Base-by-base conservation (phyloP, 2,329 filamentous ascomycete genomes). In the Sclerotinia minor region DNA sequence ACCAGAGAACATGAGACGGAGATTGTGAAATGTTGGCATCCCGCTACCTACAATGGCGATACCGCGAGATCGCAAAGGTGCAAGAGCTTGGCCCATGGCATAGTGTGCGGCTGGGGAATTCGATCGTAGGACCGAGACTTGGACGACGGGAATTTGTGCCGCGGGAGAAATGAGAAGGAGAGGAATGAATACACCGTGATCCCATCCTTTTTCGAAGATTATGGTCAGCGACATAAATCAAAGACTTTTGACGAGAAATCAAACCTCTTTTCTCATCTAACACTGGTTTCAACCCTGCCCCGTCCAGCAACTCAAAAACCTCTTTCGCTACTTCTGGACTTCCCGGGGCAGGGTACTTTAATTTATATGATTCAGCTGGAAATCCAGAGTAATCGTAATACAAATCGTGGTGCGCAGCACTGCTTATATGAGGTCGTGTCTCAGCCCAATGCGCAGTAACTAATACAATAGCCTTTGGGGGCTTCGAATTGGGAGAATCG, bases 371-470 rank as follows among this genome's bases (percentile, higher is more conserved):
- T 75, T 85, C 85, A 13, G 79, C 74, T 0, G 86, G 86, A 72
- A 88, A 88, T 24, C 84, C 84, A 72, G 81, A 81, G 77, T 88
- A 89, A 74, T 89, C 85, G 74, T 86, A 89, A 60, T 81, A 76
- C 5, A 89, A 77, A 2, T 78, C 73, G 67, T 83, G 86, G 32
- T 78, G 79, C 26, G 77, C 72, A 5, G 73, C 81, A 3, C 81
- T 84, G 17, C 83, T 85, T 68, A 89, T 82, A 53, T 80, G 82
- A 1, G 85, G 85, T 11, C 85, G 32, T 83, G 85, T 13, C 79
- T 79, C 0, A 81, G 83, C 87, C 90, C 91, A 93, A 77, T 94
- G 90, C 0, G 89, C 91, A 0, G 90, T 92, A 76, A 94, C 89
- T 35, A 92, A 88, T 0, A 93, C 86, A 21, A 93, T 83, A 2